Base-by-base conservation (phyloP, 225 moss, liverwort and hornwort genomes). In the Antitrichia curtipendula region DNA sequence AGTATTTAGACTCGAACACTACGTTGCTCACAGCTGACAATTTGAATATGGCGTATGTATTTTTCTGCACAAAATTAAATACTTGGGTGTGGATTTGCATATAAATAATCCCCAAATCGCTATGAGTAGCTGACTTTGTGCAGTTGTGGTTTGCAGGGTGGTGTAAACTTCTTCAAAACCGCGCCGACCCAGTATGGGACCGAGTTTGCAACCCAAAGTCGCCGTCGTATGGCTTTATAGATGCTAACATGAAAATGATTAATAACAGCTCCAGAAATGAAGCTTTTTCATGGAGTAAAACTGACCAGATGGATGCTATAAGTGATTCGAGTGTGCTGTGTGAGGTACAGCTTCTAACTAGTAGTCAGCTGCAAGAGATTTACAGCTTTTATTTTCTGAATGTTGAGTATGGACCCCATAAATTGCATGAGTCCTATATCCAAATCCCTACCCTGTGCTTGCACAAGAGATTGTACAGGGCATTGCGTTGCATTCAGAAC, bases 151-250 rank as follows among this genome's bases (percentile, higher is more conserved):
- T 38, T 87, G 62, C 92, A 97, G 97, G 95, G 81, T 97, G 96
- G 97, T 97, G 97, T 89, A 95, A 92, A 82, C 27, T 78, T 72
- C 81, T 82, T 65, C 60, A 88, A 45, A 93, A 92, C 52, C 91
- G 61, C 24, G 90, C 86, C 70, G 88, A 95, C 83, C 91, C 92
- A 77, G 61, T 91, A 43, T 97, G 97, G 97, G 96, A 96, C 84
- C 93, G 87, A 80, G 88, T 93, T 88, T 97, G 97, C 89, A 94
- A 97, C 87, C 95, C 97, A 38, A 96, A 91, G 84, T 94, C 96
- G 86, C 82, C 90, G 29, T 85, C 79, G 43, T 97, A 95, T 86
- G 97, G 95, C 65, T 93, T 92, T 31, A 36, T 92, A 71, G 94
- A 94, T 93, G 87, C 92, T 64, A 91, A 88, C 25, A 70, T 93